Conservation (phyloP, 2,329 filamentous ascomycete species). For the Fusarium sp. region DNA sequence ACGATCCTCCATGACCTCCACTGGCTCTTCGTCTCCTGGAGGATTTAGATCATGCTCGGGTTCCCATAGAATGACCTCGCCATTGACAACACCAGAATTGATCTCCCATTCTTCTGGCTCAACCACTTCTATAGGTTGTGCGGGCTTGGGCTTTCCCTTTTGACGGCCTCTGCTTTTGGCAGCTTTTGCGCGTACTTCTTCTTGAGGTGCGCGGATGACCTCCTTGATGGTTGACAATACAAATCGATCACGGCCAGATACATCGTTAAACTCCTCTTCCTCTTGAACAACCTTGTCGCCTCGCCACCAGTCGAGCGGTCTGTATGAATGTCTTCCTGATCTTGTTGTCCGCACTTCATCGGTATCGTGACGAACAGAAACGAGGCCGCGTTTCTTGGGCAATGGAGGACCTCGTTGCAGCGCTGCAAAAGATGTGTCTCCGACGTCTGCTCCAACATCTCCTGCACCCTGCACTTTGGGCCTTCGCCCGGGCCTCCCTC, state of each 20-base stretch:
- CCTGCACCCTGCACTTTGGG: slow-evolving; percentile 38
- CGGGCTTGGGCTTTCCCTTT: slow-evolving; percentile 45
- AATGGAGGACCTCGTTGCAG: slow-evolving; percentile 65
- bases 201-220: slow-evolving; percentile 75
- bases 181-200: slow-evolving; percentile 52
- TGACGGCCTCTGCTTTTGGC: slow-evolving; percentile 44
- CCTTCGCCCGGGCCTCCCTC: slow-evolving; percentile 41
- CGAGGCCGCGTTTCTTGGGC: slow-evolving; percentile 63
- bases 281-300: slow-evolving; percentile 81
- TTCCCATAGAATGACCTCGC: slow-evolving; percentile 72
- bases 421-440: slow-evolving; percentile 58
- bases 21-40: slow-evolving; percentile 63
- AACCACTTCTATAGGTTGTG: slow-evolving; percentile 60
- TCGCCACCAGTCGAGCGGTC: slow-evolving; percentile 85
- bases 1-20: slow-evolving; percentile 63
- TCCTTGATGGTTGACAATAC: slow-evolving; percentile 77
- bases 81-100: slow-evolving; percentile 69
- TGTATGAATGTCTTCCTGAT: slow-evolving; percentile 80
- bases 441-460: slow-evolving; percentile 48
- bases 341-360: slow-evolving; percentile 69
- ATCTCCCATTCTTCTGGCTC: slow-evolving; percentile 76
- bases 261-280: slow-evolving; percentile 63
- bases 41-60: slow-evolving; percentile 63
- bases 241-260: slow-evolving; percentile 57
- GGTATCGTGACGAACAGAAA: slow-evolving; percentile 59